A percentile compares a stretch with the other conserved stretches of the same genome.
Evolutionary conservation across 805 yeast species (phyloP).

Genomic region (Starmera caribaea): DNA sequence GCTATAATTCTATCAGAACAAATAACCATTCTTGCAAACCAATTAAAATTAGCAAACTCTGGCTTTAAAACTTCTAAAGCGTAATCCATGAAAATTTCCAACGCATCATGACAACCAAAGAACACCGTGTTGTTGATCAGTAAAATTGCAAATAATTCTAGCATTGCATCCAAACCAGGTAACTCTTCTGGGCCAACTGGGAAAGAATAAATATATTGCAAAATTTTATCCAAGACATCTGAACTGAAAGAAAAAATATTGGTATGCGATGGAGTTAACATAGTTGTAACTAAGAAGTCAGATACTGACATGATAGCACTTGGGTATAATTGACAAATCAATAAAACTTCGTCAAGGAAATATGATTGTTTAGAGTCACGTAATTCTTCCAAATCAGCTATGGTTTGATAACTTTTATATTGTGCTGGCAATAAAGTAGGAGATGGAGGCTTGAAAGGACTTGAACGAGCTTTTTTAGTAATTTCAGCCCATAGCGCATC

Average conservation of each 20-base stretch:
- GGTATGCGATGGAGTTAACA: slow-evolving; percentile 21
- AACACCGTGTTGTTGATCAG: slow-evolving; percentile 29
- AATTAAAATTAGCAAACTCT: slow-evolving; percentile 32
- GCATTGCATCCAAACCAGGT: slow-evolving; percentile 27
- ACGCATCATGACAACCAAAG: slow-evolving; percentile 21
- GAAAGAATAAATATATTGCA: slow-evolving; percentile 26
- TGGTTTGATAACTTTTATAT: slow-evolving; percentile 25
- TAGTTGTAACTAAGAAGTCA: slow-evolving; percentile 27
- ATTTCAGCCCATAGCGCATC: slow-evolving; percentile 23
- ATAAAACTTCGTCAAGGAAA: slow-evolving; percentile 32
- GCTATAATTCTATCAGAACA: slow-evolving; percentile 48
- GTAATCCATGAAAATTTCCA: slow-evolving; percentile 27
- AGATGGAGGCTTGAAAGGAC: slow-evolving; percentile 16
- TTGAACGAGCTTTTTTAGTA: slow-evolving; percentile 7
- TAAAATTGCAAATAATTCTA: slow-evolving; percentile 33
- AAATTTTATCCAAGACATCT: slow-evolving; percentile 27
- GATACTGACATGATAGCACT: slow-evolving; percentile 26
- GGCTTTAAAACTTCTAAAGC: slow-evolving; percentile 27
- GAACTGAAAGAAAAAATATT: slow-evolving; percentile 25
- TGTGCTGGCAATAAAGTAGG: slow-evolving; percentile 28
- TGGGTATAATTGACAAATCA: slow-evolving; percentile 34
- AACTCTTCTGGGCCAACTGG: slow-evolving; percentile 19
- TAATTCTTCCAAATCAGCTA: slow-evolving; percentile 30
- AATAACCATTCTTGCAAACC: slow-evolving; percentile 50
- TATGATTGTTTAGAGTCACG: slow-evolving; percentile 23